Conservation (phyloP, 106 monocot species). For the Posidonia australis region DNA sequence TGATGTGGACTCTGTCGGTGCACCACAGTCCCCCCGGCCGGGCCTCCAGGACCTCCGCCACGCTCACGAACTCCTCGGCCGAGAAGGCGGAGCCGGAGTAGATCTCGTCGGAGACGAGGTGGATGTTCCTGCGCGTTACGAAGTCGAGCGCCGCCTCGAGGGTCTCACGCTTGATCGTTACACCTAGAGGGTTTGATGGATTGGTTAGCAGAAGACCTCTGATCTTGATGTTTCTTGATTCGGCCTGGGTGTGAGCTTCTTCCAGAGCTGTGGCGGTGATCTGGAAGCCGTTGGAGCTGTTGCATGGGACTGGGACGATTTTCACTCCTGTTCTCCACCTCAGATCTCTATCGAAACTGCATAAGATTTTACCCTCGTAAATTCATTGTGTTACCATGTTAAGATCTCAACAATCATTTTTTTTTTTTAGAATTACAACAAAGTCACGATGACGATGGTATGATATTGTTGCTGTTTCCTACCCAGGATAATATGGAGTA, state of each 20-base stretch:
- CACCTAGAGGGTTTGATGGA: conserved; percentile 10
- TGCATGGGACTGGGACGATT: conserved; percentile 1
- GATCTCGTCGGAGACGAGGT: conserved; percentile 75
- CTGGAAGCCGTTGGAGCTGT: conserved; percentile 2
- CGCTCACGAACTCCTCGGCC: conserved; percentile 43
- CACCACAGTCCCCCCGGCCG: too few species aligned
- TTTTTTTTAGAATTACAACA: too few species aligned
- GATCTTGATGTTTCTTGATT: background rate
- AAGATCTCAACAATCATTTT: too few species aligned
- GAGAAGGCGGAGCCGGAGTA: conserved; percentile 75
- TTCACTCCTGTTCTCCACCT: conserved; percentile 51
- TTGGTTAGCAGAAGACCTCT: background rate
- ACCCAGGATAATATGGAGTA: conserved; percentile 89
- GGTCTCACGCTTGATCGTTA: conserved; percentile 9
- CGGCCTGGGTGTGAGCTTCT: background rate
- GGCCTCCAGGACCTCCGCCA: conserved; percentile 49
- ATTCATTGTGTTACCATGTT: too few species aligned
- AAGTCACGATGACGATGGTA: too few species aligned
- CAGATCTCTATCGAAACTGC: conserved; percentile 74
- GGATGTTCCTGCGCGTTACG: conserved; percentile 33
- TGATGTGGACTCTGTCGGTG: conserved; percentile 56
- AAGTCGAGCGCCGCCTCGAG: conserved; percentile 50
- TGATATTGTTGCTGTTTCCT: too few species aligned
- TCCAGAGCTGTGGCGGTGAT: background rate
- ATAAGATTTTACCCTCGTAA: background rate